Evolutionary conservation across 2,329 filamentous ascomycete genomes (phyloP), one percentile per base, ranked within the genome.

Genomic region (Alternaria sp.): DNA sequence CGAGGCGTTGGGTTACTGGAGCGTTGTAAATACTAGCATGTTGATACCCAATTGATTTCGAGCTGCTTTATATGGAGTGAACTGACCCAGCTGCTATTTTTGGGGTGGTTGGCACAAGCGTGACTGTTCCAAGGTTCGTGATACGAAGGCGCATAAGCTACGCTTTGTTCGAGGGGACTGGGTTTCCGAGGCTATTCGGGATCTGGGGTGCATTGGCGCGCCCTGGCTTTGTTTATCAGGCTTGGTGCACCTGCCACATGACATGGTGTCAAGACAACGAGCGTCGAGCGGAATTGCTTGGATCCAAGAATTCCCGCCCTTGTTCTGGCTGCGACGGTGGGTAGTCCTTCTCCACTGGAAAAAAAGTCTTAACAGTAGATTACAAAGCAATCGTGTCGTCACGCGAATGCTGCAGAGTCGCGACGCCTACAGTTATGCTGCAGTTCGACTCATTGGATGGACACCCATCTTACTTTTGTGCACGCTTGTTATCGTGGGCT

Each of bases 271-370:
- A 37, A 36, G 17, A 10, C 28, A 49, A 10, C 21, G 62, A 54
- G 54, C 53, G 57, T 57, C 24, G 48, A 28, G 65, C 65, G 65
- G 65, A 65, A 62, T 61, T 36, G 61, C 63, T 65, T 65, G 63
- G 61, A 44, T 46, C 63, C 66, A 67, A 68, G 66, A 53, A 39
- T 61, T 67, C 61, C 66, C 66, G 66, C 66, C 37, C 45, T 51
- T 29, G 31, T n/a, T 9, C 53, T 39, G n/a, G 6, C 23, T 36
- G 13, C 44, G 31, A 34, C 8, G n/a, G 21, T 24, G 11, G 21
- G 29, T 36, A 48, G 21, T n/a, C 21, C 7, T 48, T n/a, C 21
- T 26, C 31, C 44, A 48, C 31, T 34, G 8, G 21, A 48, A 21
- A 17, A 34, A 24, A 17, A 14, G 13, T 24, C 14, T 34, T 23